Evolutionary conservation across 225 moss, liverwort and hornwort genomes (phyloP).

Genomic region (Sphagnum tenellum): DNA sequence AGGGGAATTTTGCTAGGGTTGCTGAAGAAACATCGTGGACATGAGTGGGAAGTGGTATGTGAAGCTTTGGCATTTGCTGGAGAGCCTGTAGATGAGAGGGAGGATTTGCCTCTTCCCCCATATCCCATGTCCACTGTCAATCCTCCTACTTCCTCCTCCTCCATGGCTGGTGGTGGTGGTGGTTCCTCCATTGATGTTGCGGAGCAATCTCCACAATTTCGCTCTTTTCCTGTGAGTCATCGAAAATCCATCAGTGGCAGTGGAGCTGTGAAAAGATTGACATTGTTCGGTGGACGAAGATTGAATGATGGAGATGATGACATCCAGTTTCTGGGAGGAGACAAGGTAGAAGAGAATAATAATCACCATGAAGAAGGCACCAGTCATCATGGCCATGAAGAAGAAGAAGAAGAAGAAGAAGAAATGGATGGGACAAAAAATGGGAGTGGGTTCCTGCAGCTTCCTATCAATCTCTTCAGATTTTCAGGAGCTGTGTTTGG

Average conservation of each 20-base stretch:
- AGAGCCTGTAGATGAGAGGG: slow-evolving; percentile 80
- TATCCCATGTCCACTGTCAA: slow-evolving; percentile 41
- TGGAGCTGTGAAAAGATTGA: slow-evolving; percentile 49
- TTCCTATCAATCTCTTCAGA: no score
- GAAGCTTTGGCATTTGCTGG: slow-evolving; percentile 96
- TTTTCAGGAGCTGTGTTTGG: slow-evolving; percentile 30
- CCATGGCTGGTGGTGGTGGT: slow-evolving; percentile 10
- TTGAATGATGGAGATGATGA: slow-evolving; percentile 12
- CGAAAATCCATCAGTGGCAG: slow-evolving; percentile 26
- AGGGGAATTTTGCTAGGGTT: slow-evolving; percentile 56
- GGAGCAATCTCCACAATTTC: slow-evolving; percentile 34
- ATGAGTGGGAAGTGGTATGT: slow-evolving; percentile 87
- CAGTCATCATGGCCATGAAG: slow-evolving; percentile 16
- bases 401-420: slow-evolving; percentile 20
- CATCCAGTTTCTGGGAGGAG: slow-evolving; percentile 10
- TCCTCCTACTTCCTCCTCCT: slow-evolving; percentile 25
- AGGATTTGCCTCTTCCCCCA: slow-evolving; percentile 82
- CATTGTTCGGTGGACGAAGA: slow-evolving; percentile 24
- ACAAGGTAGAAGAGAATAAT: slow-evolving; percentile 22
- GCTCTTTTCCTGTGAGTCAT: slow-evolving; percentile 10
- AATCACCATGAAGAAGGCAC: slow-evolving; percentile 32
- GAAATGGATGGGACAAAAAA: slow-evolving; percentile 2
- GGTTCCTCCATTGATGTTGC: slow-evolving; percentile 8
- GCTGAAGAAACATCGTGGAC: slow-evolving; percentile 82
- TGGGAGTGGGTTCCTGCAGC: neutral